Percentiles rank a stretch among this genome's conserved stretches.
Evolutionary conservation across 352 stramenopile genomes (phyloP).

Genomic region (Phytophthora fragariae): DNA sequence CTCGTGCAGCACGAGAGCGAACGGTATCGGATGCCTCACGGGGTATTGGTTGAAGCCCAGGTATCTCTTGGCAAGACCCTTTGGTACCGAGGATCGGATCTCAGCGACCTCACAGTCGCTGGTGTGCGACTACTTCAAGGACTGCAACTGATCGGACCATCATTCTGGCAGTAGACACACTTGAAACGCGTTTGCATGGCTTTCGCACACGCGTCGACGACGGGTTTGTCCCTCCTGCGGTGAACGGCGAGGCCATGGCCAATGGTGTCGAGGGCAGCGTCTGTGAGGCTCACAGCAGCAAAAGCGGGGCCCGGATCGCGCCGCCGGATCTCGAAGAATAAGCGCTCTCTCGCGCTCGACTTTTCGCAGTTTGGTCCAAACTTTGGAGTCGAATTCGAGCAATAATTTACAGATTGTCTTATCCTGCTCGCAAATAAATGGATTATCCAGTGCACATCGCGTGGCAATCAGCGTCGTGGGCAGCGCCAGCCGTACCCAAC

Average conservation of each 20-base stretch:
- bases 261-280: too few relatives aligned
- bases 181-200: slow-evolving; percentile 24
- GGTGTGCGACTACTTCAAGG: slow-evolving; percentile 16
- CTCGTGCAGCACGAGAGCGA: too few relatives aligned
- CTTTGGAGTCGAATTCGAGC: neutral
- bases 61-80: neutral
- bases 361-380: slow-evolving; percentile 26
- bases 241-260: neutral
- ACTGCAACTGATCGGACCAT: slow-evolving; percentile 33
- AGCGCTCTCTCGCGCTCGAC: slow-evolving; percentile 36
- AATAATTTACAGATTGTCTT: neutral
- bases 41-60: too few relatives aligned
- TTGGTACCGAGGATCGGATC: neutral
- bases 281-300: neutral
- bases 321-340: slow-evolving; percentile 25
- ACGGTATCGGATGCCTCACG: too few relatives aligned
- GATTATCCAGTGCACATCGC: neutral
- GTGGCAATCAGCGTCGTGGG: neutral
- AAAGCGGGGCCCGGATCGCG: neutral
- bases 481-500: neutral
- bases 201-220: slow-evolving; percentile 9
- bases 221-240: neutral
- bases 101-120: neutral
- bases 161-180: slow-evolving; percentile 25
- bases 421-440: neutral